Conservation (phyloP, 2,329 filamentous ascomycete species). For the Alternaria arbusti region DNA sequence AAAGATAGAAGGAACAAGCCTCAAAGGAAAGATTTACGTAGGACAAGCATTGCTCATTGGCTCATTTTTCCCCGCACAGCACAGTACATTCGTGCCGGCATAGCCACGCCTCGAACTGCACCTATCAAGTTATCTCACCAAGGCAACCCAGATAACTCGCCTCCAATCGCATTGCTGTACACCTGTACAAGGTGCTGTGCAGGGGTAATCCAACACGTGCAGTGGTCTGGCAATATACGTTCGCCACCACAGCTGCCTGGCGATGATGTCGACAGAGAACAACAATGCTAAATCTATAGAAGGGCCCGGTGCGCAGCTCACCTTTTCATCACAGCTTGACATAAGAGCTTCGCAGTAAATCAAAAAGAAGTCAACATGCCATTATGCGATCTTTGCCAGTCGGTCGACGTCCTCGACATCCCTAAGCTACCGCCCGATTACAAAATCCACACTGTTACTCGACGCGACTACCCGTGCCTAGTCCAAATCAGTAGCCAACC, state of each 20-base stretch:
- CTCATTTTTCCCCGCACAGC: too few species aligned
- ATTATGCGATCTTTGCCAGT: background rate
- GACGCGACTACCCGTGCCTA: background rate
- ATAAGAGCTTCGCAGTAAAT: background rate
- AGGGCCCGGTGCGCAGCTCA: background rate
- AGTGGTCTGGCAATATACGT: background rate
- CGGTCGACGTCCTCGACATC: background rate
- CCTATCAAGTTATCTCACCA: background rate
- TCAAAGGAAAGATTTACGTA: too few species aligned
- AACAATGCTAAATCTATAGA: background rate
- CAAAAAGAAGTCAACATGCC: background rate
- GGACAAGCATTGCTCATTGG: too few species aligned
- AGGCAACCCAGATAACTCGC: too few species aligned
- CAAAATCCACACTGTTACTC: background rate
- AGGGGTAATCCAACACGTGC: background rate
- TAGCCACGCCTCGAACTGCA: background rate
- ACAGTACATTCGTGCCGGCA: too few species aligned
- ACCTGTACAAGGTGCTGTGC: background rate
- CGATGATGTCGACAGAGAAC: background rate
- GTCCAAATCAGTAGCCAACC: background rate
- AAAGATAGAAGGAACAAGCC: too few species aligned
- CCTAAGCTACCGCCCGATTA: background rate
- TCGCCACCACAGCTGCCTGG: background rate
- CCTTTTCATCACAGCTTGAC: background rate
- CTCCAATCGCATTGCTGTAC: background rate